A percentile compares a stretch with the other conserved stretches of the same genome.
Evolutionary conservation across 176 grass and related monocot genomes (phyloP).

Genomic region (Ampelocalamus luodianensis): DNA sequence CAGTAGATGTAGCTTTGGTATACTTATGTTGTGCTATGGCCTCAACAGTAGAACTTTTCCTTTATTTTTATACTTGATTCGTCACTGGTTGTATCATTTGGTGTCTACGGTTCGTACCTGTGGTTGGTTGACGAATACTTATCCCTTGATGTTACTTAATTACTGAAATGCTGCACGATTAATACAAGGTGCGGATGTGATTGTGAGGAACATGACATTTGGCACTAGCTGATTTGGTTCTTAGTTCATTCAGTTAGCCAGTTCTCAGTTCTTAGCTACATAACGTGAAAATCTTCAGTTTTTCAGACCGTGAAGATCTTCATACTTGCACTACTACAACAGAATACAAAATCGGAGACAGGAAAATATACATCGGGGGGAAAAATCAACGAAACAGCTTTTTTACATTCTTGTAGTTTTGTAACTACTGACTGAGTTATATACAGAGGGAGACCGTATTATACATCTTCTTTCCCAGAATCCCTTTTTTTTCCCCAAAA

Average conservation of each 20-base stretch:
- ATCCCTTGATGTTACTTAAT: neutral
- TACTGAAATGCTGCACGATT: neutral
- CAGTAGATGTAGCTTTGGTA: too few relatives aligned
- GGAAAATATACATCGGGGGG: too few relatives aligned
- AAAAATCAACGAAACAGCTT: too few relatives aligned
- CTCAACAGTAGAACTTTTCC: too few relatives aligned
- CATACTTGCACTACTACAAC: neutral
- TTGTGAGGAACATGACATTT: neutral
- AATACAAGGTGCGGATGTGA: neutral
- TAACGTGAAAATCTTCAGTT: neutral
- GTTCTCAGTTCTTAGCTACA: neutral
- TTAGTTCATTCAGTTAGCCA: neutral
- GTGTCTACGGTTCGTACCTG: too few relatives aligned
- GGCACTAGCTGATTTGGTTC: neutral
- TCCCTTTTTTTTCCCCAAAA: conserved; percentile 6
- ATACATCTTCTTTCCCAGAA: neutral
- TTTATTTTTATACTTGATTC: too few relatives aligned
- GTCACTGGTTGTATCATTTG: too few relatives aligned
- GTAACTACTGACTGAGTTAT: neutral
- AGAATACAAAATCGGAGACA: too few relatives aligned
- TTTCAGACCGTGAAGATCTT: neutral
- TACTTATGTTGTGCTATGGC: too few relatives aligned
- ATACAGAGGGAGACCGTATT: neutral
- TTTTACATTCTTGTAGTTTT: conserved; percentile 25
- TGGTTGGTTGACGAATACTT: too few relatives aligned